These are phyloP conservation scores for Mucor circinelloides DNA, from an alignment of 371 early-diverging fungal species.

Conservation along the genomic window DNA sequence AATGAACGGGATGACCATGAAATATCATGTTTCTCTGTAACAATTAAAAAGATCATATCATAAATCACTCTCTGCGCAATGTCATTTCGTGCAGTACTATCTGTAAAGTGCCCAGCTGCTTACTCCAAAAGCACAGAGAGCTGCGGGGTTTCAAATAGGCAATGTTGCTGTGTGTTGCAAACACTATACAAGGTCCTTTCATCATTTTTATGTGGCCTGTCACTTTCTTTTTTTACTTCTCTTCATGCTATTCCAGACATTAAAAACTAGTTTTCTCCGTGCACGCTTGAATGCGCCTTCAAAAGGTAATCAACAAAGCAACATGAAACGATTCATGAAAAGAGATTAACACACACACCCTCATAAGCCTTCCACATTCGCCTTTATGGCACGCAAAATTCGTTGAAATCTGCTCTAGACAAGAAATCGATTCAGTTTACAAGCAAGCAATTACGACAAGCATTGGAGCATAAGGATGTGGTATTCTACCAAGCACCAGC, in stretches of 20 bases:
- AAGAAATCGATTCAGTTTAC: conserved; percentile 26
- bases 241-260: neutral
- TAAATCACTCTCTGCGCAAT: no score
- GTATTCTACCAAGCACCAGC: conserved; percentile 50
- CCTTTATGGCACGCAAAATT: conserved; percentile 4
- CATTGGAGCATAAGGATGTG: conserved; percentile 39
- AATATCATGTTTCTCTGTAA: conserved; percentile 5
- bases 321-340: neutral
- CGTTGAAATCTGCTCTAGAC: conserved; percentile 18
- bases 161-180: neutral
- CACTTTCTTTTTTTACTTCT: neutral
- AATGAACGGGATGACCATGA: conserved; percentile 11
- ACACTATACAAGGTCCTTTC: no score
- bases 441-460: conserved; percentile 38
- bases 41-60: no score
- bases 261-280: neutral
- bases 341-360: neutral
- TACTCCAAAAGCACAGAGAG: no score
- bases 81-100: no score
- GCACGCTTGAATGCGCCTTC: neutral
- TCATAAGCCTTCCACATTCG: neutral
- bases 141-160: neutral
- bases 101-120: no score
- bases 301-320: neutral
- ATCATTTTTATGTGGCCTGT: neutral